These are phyloP conservation scores for Talaromyces thailandensis DNA, from an alignment of 495 filamentous ascomycete genomes.

Conservation along the genomic window DNA sequence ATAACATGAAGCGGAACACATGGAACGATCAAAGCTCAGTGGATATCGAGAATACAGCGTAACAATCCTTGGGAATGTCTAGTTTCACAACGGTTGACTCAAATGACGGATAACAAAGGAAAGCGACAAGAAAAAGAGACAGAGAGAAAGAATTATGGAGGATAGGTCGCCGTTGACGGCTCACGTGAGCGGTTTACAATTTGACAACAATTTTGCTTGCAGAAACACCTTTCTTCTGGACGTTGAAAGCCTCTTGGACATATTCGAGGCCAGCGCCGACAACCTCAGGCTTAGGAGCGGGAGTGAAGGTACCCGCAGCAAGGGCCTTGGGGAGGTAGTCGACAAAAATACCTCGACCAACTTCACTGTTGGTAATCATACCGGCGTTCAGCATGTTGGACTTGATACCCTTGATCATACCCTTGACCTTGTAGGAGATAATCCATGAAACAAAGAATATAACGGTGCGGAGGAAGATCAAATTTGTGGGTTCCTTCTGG, in stretches of 20 bases:
- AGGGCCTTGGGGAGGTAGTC: conserved; percentile 7
- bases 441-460: conserved; percentile 6
- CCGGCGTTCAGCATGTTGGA: conserved; percentile 2
- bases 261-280: neutral
- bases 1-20: neutral
- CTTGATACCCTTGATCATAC: conserved; percentile 3
- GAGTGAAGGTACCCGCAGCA: conserved; percentile 4
- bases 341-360: neutral
- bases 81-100: neutral
- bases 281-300: conserved; percentile 5
- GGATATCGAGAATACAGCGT: neutral
- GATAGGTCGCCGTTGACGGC: neutral
- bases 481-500: conserved; percentile 7
- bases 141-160: neutral
- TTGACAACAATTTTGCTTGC: conserved; percentile 6
- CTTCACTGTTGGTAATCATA: conserved; percentile 5
- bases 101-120: neutral
- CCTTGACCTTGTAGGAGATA: conserved; percentile 10
- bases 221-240: conserved; percentile 13
- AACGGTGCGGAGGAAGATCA: conserved; percentile 5
- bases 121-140: neutral
- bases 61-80: neutral
- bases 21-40: neutral
- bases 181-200: neutral
- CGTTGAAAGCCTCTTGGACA: conserved; percentile 2